Percentiles rank a stretch among this genome's conserved stretches.
Conservation (phyloP, 2,329 filamentous ascomycete species). For the Davidsoniella virescens region DNA sequence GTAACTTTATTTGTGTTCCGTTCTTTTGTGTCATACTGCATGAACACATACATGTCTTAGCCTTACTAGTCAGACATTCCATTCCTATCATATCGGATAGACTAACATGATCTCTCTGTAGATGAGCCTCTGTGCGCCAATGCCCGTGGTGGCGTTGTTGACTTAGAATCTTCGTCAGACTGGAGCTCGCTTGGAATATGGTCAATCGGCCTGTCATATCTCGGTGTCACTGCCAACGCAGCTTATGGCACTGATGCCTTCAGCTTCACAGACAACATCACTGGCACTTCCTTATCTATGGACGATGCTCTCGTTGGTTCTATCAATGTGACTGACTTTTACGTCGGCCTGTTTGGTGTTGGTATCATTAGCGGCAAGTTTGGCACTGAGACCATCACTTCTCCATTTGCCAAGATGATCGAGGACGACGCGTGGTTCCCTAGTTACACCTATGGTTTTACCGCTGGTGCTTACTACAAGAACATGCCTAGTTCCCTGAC, state of each 20-base stretch:
- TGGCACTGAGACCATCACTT: constrained; percentile 29
- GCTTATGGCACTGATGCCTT: constrained; percentile 44
- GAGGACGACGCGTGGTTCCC: constrained; percentile 44
- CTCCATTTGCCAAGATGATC: constrained; percentile 40
- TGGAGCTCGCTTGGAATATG: constrained; percentile 45
- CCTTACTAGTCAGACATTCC: too few species aligned
- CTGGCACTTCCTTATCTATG: constrained; percentile 25
- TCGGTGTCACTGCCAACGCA: constrained; percentile 44
- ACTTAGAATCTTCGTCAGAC: constrained; percentile 33
- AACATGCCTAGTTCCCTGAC: constrained; percentile 39
- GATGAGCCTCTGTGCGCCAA: constrained; percentile 35
- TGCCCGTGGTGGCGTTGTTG: constrained; percentile 43
- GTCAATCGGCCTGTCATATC: constrained; percentile 40
- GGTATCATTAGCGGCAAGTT: constrained; percentile 40
- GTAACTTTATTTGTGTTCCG: constrained; percentile 15
- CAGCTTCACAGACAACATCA: constrained; percentile 24
- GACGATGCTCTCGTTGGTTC: constrained; percentile 31
- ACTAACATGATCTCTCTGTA: constrained; percentile 14
- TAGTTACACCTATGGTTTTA: constrained; percentile 60
- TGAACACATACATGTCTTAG: not conserved
- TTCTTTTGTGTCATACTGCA: not conserved
- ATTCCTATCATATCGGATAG: not conserved
- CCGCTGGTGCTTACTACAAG: constrained; percentile 54
- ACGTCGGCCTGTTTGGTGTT: constrained; percentile 38
- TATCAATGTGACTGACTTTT: constrained; percentile 39